These are phyloP conservation scores for Acrocalymma vagum DNA, from an alignment of 2,329 filamentous ascomycete genomes.

Conservation along the genomic window DNA sequence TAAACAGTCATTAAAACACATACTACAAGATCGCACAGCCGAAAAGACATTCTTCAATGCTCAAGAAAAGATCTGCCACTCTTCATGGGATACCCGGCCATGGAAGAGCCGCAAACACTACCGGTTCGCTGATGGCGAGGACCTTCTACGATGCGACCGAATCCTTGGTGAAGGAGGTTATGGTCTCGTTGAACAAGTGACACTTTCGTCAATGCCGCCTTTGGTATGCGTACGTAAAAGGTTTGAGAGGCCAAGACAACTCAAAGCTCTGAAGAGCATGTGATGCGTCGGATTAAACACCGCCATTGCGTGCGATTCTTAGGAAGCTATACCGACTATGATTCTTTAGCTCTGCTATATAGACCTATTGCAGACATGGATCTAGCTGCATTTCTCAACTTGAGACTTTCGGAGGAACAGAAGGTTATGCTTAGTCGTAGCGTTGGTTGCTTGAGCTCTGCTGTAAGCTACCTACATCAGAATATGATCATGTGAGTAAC, in stretches of 20 bases:
- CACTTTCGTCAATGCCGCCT: not conserved
- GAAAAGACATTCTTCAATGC: slow-evolving; percentile 6
- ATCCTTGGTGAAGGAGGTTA: slow-evolving; percentile 16
- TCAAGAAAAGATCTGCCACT: slow-evolving; percentile 1
- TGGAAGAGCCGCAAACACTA: too few species aligned
- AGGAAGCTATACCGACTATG: slow-evolving; percentile 8
- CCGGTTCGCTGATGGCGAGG: slow-evolving; percentile 17
- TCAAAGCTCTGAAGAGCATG: slow-evolving; percentile 15
- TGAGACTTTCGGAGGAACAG: slow-evolving; percentile 1
- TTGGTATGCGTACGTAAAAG: slow-evolving; percentile 20
- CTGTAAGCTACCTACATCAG: slow-evolving; percentile 17
- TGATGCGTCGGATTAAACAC: slow-evolving; percentile 11
- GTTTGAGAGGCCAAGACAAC: slow-evolving; percentile 11
- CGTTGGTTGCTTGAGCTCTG: slow-evolving; percentile 17
- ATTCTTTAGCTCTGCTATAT: slow-evolving; percentile 5
- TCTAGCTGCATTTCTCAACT: slow-evolving; percentile 5
- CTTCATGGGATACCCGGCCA: too few species aligned
- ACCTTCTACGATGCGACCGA: slow-evolving; percentile 1
- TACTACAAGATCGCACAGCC: slow-evolving; percentile 1
- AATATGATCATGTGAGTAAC: slow-evolving; percentile 12
- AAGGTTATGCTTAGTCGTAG: slow-evolving; percentile 3
- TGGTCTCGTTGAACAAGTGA: slow-evolving; percentile 16
- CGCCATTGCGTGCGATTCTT: slow-evolving; percentile 8
- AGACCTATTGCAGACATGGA: slow-evolving; percentile 13
- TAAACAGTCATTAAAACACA: slow-evolving; percentile 13